phyloP scores from a whole-genome alignment of 306 rosid genomes.

The Lathyrus aphaca region DNA sequence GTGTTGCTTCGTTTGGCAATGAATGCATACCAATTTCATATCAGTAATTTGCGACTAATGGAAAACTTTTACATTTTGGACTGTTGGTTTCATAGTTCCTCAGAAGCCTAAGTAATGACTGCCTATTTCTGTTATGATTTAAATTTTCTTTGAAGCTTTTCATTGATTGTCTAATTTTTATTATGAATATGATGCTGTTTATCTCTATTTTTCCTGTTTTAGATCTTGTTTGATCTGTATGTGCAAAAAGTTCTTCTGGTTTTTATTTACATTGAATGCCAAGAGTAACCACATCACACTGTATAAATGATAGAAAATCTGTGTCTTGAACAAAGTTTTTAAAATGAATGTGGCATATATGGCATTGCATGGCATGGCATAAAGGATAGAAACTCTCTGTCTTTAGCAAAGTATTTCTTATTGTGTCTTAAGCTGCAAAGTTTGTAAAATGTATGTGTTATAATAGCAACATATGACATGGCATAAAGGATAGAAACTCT shows the following conservation, averaged over 20 bases:
- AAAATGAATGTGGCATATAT: no score
- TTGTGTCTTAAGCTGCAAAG: no score
- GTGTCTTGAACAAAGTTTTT: neutral
- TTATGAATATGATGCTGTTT: conserved; percentile 1
- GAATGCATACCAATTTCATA: no score
- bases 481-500: no score
- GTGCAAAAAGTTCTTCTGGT: conserved; percentile 8
- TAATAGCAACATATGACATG: no score
- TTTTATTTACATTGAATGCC: neutral
- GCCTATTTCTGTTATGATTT: conserved; percentile 17
- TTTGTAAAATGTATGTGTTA: no score
- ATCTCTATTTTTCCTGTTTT: no score
- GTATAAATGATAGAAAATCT: neutral
- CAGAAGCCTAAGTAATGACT: neutral
- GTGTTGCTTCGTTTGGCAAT: no score
- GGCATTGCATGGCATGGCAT: no score
- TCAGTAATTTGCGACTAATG: no score
- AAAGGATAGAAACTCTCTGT: neutral
- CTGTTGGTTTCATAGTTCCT: neutral
- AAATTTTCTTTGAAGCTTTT: neutral
- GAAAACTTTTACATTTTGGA: no score
- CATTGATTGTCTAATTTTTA: neutral
- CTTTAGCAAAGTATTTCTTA: no score
- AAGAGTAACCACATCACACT: neutral
- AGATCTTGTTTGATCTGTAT: conserved; percentile 14